These are phyloP conservation scores for Linnemannia hyalina DNA, from an alignment of 192 early-diverging fungal genomes.

Conservation along the genomic window DNA sequence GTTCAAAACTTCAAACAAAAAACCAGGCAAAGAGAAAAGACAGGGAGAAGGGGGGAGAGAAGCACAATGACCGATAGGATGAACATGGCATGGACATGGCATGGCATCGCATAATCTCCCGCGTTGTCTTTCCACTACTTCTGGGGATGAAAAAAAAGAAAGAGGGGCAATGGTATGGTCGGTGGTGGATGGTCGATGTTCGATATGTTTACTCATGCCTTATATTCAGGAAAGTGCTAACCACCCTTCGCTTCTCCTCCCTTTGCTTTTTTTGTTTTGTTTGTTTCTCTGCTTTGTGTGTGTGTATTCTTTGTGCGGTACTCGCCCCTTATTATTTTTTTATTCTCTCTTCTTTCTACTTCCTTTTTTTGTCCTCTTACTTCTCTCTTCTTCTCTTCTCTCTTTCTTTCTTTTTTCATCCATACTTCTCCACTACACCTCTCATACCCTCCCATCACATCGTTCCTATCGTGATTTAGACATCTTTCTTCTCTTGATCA, in stretches of 20 bases:
- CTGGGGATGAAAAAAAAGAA: not conserved
- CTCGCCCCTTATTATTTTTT: not conserved
- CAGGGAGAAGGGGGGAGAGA: not conserved
- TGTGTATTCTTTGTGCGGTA: not conserved
- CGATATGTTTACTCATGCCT: not conserved
- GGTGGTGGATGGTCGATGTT: not conserved
- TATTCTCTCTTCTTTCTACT: slow-evolving; percentile 4
- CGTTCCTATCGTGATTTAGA: not conserved
- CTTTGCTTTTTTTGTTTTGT: slow-evolving; percentile 1
- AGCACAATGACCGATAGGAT: not conserved
- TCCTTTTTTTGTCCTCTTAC: not conserved
- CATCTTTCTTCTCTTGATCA: not conserved
- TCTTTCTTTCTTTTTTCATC: not conserved
- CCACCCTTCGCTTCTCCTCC: not conserved
- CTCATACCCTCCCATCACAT: not conserved
- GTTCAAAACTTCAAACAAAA: not conserved
- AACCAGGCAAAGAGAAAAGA: not conserved
- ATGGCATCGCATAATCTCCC: slow-evolving; percentile 6
- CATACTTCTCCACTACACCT: not conserved
- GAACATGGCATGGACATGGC: not conserved
- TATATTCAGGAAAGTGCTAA: not conserved
- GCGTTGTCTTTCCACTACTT: not conserved
- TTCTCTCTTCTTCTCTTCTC: not conserved
- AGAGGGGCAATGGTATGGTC: not conserved
- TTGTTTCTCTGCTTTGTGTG: not conserved